phyloP scores from a whole-genome alignment of 257 asterid species.

The Solanum sparsipilum region DNA sequence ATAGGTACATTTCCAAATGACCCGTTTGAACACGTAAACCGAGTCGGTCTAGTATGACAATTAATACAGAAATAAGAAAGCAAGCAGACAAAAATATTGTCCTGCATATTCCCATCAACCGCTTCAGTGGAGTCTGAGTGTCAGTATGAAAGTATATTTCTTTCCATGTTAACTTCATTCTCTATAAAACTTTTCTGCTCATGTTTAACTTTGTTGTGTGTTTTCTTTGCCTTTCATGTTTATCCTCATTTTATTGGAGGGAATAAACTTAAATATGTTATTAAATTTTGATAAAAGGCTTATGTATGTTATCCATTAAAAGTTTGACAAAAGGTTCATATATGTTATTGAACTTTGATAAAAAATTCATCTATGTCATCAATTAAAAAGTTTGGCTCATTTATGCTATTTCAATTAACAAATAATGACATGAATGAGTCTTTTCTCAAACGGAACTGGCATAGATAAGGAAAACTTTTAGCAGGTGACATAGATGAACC shows the following conservation, averaged over 20 bases:
- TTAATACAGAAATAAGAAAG: neutral
- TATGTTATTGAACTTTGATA: neutral
- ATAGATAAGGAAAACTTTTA: no score
- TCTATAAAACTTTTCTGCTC: neutral
- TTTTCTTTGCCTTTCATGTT: neutral
- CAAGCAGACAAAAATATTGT: neutral
- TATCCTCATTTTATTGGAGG: neutral
- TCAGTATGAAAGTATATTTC: neutral
- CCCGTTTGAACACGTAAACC: neutral
- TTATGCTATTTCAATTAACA: no score
- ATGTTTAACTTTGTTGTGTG: neutral
- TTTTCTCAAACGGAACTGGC: no score
- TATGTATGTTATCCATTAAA: neutral
- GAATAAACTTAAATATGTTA: no score
- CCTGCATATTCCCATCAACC: neutral
- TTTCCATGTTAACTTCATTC: neutral
- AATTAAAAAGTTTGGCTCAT: no score
- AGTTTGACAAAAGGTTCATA: neutral
- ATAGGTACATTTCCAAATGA: neutral
- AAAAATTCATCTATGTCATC: no score
- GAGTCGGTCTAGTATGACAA: neutral
- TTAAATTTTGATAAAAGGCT: neutral
- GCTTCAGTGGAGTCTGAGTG: neutral
- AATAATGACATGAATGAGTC: no score
- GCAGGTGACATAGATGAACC: neutral